Percentiles rank a stretch among this genome's conserved stretches.
Conservation (phyloP, 2,329 filamentous ascomycete species). For the Drechslerella dactyloides region DNA sequence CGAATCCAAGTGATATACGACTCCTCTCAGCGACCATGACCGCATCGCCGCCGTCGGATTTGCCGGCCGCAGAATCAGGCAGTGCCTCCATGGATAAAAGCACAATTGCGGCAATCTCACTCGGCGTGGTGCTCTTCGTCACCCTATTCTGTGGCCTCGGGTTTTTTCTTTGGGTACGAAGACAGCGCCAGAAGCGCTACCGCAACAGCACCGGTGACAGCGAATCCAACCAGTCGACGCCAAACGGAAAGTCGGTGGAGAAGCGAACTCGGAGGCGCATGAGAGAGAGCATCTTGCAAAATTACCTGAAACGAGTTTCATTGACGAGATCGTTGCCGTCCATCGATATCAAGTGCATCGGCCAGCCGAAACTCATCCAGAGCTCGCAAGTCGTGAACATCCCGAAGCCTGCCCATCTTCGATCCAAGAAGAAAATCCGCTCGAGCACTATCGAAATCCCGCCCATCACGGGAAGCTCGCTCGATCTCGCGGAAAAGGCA, state of each 20-base stretch:
- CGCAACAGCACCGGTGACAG: background rate
- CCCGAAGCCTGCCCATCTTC: constrained; percentile 32
- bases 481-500: background rate
- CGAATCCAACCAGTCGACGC: constrained; percentile 9
- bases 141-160: constrained; percentile 20
- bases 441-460: constrained; percentile 5
- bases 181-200: constrained; percentile 8
- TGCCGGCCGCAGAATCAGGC: background rate
- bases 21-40: constrained; percentile 13
- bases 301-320: constrained; percentile 35
- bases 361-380: constrained; percentile 43
- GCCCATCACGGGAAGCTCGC: constrained; percentile 8
- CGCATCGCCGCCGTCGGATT: constrained; percentile 7
- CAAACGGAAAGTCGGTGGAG: background rate
- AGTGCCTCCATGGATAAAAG: constrained; percentile 17
- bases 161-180: constrained; percentile 24
- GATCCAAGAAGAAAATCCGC: constrained; percentile 10
- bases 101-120: constrained; percentile 36
- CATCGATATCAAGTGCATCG: constrained; percentile 37
- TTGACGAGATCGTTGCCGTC: constrained; percentile 18
- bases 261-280: constrained; percentile 3
- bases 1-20: constrained; percentile 10
- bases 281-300: constrained; percentile 19
- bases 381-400: constrained; percentile 28
- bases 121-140: constrained; percentile 33